phyloP scores from a whole-genome alignment of 2,329 filamentous ascomycete genomes.

The Sarocladiaceae sp. region DNA sequence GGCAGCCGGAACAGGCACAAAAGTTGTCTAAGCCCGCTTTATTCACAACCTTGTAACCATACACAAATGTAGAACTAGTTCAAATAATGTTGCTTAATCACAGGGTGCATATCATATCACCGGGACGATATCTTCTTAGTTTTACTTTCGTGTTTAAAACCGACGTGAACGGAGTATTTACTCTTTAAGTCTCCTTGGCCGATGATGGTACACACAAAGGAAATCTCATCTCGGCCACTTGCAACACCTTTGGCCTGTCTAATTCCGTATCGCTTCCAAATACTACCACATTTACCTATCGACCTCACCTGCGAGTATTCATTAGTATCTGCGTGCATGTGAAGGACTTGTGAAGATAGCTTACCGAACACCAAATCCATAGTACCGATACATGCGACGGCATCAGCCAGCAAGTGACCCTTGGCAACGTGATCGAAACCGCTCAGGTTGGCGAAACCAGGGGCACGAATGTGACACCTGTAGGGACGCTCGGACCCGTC shows the following conservation, averaged over 20 bases:
- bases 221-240: constrained; percentile 11
- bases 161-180: constrained; percentile 10
- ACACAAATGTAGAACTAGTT: neutral
- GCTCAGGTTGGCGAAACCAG: constrained; percentile 90
- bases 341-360: constrained; percentile 22
- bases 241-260: too few species aligned
- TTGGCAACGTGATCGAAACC: constrained; percentile 92
- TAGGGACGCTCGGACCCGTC: constrained; percentile 96
- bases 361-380: constrained; percentile 88
- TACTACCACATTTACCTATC: constrained; percentile 44
- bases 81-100: too few species aligned
- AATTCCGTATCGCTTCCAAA: neutral
- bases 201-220: constrained; percentile 10
- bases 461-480: constrained; percentile 94
- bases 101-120: too few species aligned
- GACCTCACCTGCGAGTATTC: constrained; percentile 47
- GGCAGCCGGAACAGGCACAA: constrained; percentile 52
- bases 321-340: constrained; percentile 27
- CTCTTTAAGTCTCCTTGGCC: constrained; percentile 9
- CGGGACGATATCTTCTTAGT: too few species aligned
- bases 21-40: constrained; percentile 32
- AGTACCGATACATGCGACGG: constrained; percentile 89
- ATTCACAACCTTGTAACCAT: neutral
- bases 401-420: constrained; percentile 92
- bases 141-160: constrained; percentile 7